Conservation (phyloP, 1,139 yeast species). For the Saccharomyces hybrid region DNA sequence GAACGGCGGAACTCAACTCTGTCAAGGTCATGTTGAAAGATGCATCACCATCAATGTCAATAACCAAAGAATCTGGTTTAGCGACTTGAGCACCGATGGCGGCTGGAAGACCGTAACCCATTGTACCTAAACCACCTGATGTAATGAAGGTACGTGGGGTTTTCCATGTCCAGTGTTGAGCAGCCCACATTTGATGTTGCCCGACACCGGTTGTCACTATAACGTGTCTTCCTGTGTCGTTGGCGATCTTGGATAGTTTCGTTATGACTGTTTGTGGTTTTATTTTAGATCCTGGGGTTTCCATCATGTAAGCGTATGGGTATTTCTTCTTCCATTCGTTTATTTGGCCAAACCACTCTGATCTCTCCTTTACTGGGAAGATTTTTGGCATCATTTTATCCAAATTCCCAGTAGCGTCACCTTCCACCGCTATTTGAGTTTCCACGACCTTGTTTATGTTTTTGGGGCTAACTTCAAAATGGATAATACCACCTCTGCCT, state of each 20-base stretch:
- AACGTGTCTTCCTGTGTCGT: conserved; percentile 58
- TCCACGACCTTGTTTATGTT: conserved; percentile 96
- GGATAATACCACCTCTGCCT: conserved; percentile 90
- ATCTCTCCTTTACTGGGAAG: conserved; percentile 53
- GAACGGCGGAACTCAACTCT: conserved; percentile 91
- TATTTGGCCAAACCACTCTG: conserved; percentile 71
- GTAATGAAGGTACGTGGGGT: conserved; percentile 89
- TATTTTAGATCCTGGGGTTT: conserved; percentile 71
- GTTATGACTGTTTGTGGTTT: conserved; percentile 89
- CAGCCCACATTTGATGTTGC: conserved; percentile 99
- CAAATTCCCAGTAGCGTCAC: conserved; percentile 73
- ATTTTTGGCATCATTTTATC: conserved; percentile 65
- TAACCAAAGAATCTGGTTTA: conserved; percentile 86
- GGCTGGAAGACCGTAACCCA: conserved; percentile 97
- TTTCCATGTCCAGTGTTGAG: conserved; percentile 93
- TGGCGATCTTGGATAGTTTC: conserved; percentile 69
- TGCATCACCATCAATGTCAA: conserved; percentile 98
- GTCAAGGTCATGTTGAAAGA: conserved; percentile 94
- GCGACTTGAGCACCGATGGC: conserved; percentile 99
- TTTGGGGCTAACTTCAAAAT: conserved; percentile 92
- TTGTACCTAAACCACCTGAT: conserved; percentile 97
- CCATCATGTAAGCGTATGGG: conserved; percentile 74
- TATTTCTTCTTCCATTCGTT: conserved; percentile 77
- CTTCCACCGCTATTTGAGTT: conserved; percentile 95
- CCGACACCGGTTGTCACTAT: conserved; percentile 97